Evolutionary conservation across 2,329 filamentous ascomycete species (phyloP), one percentile per base, ranked within the genome.

Genomic region (Botryotinia globosa): DNA sequence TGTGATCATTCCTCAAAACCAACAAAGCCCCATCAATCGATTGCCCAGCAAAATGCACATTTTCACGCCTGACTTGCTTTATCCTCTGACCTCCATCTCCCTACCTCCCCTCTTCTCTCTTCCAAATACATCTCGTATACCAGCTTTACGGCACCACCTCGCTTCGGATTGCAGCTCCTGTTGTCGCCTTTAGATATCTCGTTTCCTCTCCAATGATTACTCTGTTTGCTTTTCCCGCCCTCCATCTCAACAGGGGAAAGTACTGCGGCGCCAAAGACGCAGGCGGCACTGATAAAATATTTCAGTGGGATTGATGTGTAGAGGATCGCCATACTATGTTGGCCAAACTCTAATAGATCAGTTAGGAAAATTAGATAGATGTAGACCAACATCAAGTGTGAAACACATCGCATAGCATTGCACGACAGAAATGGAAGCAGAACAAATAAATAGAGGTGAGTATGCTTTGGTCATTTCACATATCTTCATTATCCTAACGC

Each of bases 401-500:
- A 3, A 32, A 44, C 6, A 56, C n/a, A 42, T 5, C 29, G 48
- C n/a, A 9, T 42, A 22, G 29, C 9, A 22, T 42, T 39, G 39
- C 9, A 68, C 9, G 8, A 18, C 18, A 42, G 18, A 67, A 56
- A 25, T 18, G 16, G n/a, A 42, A 32, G 42, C 16, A 56, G 12
- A 56, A 18, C 10, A 44, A 37, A 39, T 56, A 8, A 67, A 10
- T 56, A n/a, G 48, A 68, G 65, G 51, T 32, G 65, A 56, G 65
- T 56, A 56, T 37, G 37, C n/a, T 56, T 58, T 32, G 34, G 39
- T 68, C 65, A 68, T 68, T 68, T 39, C 65, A 68, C 48, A 68
- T 68, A 68, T 68, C 65, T 68, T 68, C 65, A 37, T 68, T 68
- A 56, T 51, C 48, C 51, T 37, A 56, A 68, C 65, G 65, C 65